phyloP scores from a whole-genome alignment of 106 monocot genomes.

The Narthecium ossifragum region DNA sequence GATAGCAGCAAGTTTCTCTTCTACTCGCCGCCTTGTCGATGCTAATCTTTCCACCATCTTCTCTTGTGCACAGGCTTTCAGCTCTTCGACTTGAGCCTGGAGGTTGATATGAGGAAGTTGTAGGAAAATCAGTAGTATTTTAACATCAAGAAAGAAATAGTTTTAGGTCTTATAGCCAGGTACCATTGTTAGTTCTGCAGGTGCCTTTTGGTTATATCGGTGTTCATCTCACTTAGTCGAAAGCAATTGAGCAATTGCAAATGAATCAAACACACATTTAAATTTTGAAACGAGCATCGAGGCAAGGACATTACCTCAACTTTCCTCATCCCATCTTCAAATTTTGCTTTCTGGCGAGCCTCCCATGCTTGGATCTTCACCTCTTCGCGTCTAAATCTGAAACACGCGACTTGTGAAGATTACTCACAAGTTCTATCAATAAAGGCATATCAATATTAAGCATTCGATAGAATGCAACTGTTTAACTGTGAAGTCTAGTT shows the following conservation, averaged over 20 bases:
- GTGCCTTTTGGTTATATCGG: too few species aligned
- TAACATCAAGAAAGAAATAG: background rate
- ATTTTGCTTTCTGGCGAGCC: conserved; percentile 36
- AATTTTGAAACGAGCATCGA: background rate
- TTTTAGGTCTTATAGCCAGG: too few species aligned
- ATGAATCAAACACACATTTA: background rate
- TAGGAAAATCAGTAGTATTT: too few species aligned
- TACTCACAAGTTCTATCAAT: background rate
- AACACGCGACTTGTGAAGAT: background rate
- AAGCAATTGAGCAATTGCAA: background rate
- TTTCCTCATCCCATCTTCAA: conserved; percentile 32
- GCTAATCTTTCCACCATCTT: conserved; percentile 37
- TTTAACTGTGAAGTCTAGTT: too few species aligned
- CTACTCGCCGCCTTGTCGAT: conserved; percentile 16
- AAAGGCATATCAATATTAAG: too few species aligned
- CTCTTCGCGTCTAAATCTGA: conserved; percentile 45
- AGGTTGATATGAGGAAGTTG: background rate
- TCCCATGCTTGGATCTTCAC: conserved; percentile 61
- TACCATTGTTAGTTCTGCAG: background rate
- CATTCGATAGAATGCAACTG: too few species aligned
- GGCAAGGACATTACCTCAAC: conserved; percentile 22
- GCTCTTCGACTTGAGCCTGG: conserved; percentile 47
- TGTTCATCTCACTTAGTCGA: too few species aligned
- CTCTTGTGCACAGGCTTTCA: conserved; percentile 48
- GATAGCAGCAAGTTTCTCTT: conserved; percentile 46